Evolutionary conservation across 2,329 filamentous ascomycete species (phyloP).

Genomic region (Sclerotinia trifoliorum): DNA sequence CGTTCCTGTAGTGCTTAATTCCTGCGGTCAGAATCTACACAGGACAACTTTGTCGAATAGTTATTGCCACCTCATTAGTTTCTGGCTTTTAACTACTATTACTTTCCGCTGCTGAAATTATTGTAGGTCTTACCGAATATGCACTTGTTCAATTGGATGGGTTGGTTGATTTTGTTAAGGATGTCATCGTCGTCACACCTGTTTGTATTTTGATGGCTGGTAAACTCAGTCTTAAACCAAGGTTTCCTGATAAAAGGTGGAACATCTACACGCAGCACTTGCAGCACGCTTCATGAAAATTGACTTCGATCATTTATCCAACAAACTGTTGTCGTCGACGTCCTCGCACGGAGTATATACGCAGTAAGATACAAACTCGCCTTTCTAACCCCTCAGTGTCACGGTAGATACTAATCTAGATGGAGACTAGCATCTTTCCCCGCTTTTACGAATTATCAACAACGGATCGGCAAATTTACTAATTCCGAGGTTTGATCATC

Average conservation of each 20-base stretch:
- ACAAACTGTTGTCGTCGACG: not conserved
- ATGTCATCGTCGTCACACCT: not conserved
- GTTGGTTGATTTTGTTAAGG: not conserved
- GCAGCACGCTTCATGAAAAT: not conserved
- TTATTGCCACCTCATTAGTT: not conserved
- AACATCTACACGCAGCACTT: not conserved
- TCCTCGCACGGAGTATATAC: too few species aligned
- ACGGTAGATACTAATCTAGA: not conserved
- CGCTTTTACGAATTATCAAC: not conserved
- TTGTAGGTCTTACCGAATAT: not conserved
- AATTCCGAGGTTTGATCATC: conserved; percentile 19
- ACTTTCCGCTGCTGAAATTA: not conserved
- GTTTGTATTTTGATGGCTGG: not conserved
- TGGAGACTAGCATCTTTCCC: not conserved
- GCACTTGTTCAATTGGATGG: not conserved
- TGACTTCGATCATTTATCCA: not conserved
- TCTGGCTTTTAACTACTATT: not conserved
- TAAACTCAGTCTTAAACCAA: not conserved
- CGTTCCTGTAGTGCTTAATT: not conserved
- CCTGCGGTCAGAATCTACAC: not conserved
- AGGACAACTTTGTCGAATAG: not conserved
- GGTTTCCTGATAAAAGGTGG: not conserved
- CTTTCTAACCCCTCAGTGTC: not conserved
- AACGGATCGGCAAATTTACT: not conserved
- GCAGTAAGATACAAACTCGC: not conserved